Conservation (phyloP, 768 basidiomycete genomes). For the Suillus sp. region DNA sequence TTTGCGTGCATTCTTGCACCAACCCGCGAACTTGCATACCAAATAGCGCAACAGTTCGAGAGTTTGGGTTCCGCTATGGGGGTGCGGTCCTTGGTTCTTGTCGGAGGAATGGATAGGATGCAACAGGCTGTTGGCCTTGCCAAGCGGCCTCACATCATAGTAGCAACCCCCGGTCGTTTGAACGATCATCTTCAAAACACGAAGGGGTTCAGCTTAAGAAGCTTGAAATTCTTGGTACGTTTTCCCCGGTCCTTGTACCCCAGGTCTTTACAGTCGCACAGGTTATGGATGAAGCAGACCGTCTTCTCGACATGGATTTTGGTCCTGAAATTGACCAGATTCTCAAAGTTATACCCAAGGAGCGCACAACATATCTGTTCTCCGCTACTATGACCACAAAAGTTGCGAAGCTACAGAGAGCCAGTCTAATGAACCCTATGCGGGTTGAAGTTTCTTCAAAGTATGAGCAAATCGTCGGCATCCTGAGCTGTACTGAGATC, state of each 20-base stretch:
- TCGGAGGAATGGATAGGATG: slow-evolving; percentile 95
- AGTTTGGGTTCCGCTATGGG: slow-evolving; percentile 91
- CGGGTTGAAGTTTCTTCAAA: slow-evolving; percentile 92
- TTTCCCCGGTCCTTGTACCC: neutral
- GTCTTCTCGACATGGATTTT: slow-evolving; percentile 95
- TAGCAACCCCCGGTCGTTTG: slow-evolving; percentile 93
- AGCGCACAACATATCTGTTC: slow-evolving; percentile 93
- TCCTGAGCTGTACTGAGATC: slow-evolving; percentile 4
- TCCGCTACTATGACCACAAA: slow-evolving; percentile 99
- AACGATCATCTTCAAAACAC: slow-evolving; percentile 96
- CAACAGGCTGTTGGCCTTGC: slow-evolving; percentile 89
- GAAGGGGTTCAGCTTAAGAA: slow-evolving; percentile 90
- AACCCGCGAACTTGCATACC: slow-evolving; percentile 97
- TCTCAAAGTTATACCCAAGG: slow-evolving; percentile 90
- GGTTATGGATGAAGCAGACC: slow-evolving; percentile 98
- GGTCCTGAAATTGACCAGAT: slow-evolving; percentile 96
- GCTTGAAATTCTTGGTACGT: slow-evolving; percentile 84
- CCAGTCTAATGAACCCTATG: slow-evolving; percentile 91
- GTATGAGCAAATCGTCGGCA: slow-evolving; percentile 45
- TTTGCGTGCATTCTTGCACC: slow-evolving; percentile 95
- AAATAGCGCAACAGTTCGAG: slow-evolving; percentile 97
- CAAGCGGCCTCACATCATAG: slow-evolving; percentile 91
- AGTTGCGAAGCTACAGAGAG: slow-evolving; percentile 93
- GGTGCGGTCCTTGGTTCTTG: slow-evolving; percentile 85
- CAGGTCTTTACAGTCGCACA: slow-evolving; percentile 33